phyloP scores from a whole-genome alignment of 352 stramenopile genomes.

The Salisapilia sapeloensis region DNA sequence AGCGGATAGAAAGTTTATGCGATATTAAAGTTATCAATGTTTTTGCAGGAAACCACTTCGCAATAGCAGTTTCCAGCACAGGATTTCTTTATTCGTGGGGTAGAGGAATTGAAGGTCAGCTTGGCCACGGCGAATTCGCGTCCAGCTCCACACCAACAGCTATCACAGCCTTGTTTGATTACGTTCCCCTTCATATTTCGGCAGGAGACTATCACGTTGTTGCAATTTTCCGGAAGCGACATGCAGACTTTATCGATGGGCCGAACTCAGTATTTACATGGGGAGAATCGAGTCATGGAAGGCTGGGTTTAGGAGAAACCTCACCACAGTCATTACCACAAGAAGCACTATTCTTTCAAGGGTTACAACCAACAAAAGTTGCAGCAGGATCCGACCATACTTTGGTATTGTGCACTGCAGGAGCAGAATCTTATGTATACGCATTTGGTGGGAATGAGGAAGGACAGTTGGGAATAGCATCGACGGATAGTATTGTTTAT shows the following conservation, averaged over 20 bases:
- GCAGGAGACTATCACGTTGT: constrained; percentile 32
- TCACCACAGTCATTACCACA: constrained; percentile 7
- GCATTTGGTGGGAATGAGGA: constrained; percentile 48
- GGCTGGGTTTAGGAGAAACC: constrained; percentile 38
- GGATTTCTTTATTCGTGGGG: constrained; percentile 45
- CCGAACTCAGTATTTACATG: constrained; percentile 32
- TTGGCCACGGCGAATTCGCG: constrained; percentile 15
- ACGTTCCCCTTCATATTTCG: constrained; percentile 18
- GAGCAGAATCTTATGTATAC: constrained; percentile 31
- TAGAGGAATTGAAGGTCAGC: constrained; percentile 29
- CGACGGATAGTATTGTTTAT: constrained; percentile 12
- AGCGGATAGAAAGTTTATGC: constrained; percentile 6
- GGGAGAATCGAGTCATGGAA: constrained; percentile 17
- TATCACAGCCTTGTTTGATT: constrained; percentile 10
- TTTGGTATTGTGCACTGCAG: constrained; percentile 28
- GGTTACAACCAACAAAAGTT: constrained; percentile 18
- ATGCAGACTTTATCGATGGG: constrained; percentile 1
- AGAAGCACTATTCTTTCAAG: constrained; percentile 44
- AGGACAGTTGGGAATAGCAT: constrained; percentile 41
- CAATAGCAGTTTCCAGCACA: constrained; percentile 14
- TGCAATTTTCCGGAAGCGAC: constrained; percentile 15
- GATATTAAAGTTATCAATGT: constrained; percentile 16
- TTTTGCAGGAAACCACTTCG: constrained; percentile 47
- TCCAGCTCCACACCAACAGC: constrained; percentile 6
- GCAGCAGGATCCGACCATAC: constrained; percentile 46